Conservation (phyloP, 1,139 yeast species). For the Saccharomyces hybrid region DNA sequence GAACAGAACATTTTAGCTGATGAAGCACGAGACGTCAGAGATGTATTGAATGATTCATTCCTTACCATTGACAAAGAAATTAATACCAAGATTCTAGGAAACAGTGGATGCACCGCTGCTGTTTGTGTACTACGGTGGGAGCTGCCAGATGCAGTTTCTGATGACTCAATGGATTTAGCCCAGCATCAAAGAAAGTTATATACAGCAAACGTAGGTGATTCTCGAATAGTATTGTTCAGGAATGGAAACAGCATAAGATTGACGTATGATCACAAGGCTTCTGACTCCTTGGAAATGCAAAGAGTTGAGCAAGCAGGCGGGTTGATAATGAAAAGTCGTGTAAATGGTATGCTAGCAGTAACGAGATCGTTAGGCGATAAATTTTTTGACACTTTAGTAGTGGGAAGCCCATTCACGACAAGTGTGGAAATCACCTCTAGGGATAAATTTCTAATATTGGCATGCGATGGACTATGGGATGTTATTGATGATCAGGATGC, state of each 20-base stretch:
- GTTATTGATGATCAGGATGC: slow-evolving; percentile 79
- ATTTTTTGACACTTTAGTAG: slow-evolving; percentile 82
- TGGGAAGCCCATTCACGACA: slow-evolving; percentile 90
- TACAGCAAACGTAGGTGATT: slow-evolving; percentile 95
- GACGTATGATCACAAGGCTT: slow-evolving; percentile 91
- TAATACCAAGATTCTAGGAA: slow-evolving; percentile 48
- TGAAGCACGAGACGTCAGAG: slow-evolving; percentile 45
- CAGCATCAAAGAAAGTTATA: slow-evolving; percentile 66
- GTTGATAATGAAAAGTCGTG: slow-evolving; percentile 79
- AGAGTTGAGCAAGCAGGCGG: slow-evolving; percentile 81
- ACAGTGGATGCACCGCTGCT: slow-evolving; percentile 92
- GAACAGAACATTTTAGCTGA: slow-evolving; percentile 32
- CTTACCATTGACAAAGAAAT: slow-evolving; percentile 67
- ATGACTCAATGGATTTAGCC: slow-evolving; percentile 19
- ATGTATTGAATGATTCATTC: slow-evolving; percentile 54
- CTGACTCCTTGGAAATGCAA: slow-evolving; percentile 68
- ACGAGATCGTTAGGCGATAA: slow-evolving; percentile 93
- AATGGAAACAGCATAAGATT: slow-evolving; percentile 67
- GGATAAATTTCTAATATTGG: slow-evolving; percentile 77
- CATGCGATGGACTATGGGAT: slow-evolving; percentile 96
- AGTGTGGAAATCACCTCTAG: slow-evolving; percentile 57
- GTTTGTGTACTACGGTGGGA: slow-evolving; percentile 93
- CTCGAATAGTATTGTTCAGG: slow-evolving; percentile 73
- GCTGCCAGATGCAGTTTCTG: slow-evolving; percentile 34
- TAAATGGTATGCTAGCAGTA: slow-evolving; percentile 92